A percentile compares a stretch with the other conserved stretches of the same genome.
These are phyloP conservation scores for Cyclocybe aegerita DNA, from an alignment of 768 basidiomycete species.

Conservation along the genomic window DNA sequence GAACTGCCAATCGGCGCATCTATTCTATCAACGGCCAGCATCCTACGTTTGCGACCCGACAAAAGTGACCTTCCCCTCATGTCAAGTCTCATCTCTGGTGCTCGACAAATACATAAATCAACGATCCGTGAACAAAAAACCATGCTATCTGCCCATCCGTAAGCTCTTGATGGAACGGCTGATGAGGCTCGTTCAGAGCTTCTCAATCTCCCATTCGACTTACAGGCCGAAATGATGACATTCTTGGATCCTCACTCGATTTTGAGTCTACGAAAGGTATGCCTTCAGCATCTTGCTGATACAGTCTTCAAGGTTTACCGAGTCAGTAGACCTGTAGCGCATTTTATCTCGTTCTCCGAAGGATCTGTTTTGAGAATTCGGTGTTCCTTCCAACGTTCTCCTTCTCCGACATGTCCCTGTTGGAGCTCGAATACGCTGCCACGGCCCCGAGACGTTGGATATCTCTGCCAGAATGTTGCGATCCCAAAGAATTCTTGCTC, in stretches of 20 bases:
- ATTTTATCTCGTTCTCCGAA: constrained; percentile 17
- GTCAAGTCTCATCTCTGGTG: no score
- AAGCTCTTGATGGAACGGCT: no score
- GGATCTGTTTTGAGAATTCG: constrained; percentile 17
- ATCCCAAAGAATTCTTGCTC: not conserved
- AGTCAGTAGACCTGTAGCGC: constrained; percentile 21
- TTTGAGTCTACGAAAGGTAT: constrained; percentile 3
- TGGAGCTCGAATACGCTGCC: constrained; percentile 25
- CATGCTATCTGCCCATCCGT: no score
- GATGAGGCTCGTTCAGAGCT: no score
- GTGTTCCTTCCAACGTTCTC: constrained; percentile 23
- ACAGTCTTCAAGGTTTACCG: not conserved
- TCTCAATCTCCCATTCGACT: constrained; percentile 2
- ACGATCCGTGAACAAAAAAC: no score
- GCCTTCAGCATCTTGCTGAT: not conserved
- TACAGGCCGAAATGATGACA: constrained; percentile 1
- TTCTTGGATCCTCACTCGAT: constrained; percentile 6
- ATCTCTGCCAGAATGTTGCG: constrained; percentile 4
- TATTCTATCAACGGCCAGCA: no score
- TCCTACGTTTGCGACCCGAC: no score
- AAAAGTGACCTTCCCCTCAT: no score
- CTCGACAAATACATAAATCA: no score
- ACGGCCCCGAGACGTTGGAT: constrained; percentile 21
- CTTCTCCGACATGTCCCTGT: constrained; percentile 21
- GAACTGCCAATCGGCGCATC: no score